Percentiles rank a stretch among this genome's conserved stretches.
phyloP scores from a whole-genome alignment of 2,329 filamentous ascomycete genomes.

The Apiospora sp. region DNA sequence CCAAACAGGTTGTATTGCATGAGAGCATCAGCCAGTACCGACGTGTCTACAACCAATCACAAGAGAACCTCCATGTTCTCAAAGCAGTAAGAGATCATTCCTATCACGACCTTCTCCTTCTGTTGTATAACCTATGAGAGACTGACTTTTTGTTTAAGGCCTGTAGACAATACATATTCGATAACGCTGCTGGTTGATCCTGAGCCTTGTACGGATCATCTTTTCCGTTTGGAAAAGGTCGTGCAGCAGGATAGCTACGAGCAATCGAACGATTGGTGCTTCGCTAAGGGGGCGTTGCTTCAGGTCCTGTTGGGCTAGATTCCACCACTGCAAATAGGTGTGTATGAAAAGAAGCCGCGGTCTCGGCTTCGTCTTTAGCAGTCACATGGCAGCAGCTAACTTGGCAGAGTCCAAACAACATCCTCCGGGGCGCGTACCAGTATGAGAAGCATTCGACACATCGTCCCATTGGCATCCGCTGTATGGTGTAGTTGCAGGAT shows the following conservation, averaged over 20 bases:
- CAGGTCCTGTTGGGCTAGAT: constrained; percentile 1
- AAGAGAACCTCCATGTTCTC: constrained; percentile 74
- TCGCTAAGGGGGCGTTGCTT: not conserved
- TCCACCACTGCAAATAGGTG: not conserved
- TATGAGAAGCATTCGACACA: not conserved
- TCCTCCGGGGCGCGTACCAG: not conserved
- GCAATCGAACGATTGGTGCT: not conserved
- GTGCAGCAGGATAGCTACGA: constrained; percentile 5
- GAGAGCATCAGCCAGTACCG: constrained; percentile 89
- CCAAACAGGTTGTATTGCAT: constrained; percentile 76
- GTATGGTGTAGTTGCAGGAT: not conserved
- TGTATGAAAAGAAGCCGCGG: not conserved
- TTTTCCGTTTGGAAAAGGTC: constrained; percentile 4
- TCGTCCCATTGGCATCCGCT: not conserved
- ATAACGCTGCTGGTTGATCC: constrained; percentile 33
- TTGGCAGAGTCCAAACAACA: not conserved
- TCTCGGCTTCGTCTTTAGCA: not conserved
- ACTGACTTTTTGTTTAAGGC: constrained; percentile 47
- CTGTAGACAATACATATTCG: constrained; percentile 64
- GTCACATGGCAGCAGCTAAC: not conserved
- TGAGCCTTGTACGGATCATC: constrained; percentile 1
- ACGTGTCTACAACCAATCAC: constrained; percentile 83
- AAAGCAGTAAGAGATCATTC: constrained; percentile 60
- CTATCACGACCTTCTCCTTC: not conserved
- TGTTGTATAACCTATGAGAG: constrained; percentile 8